Conservation (phyloP, 345 rosid genomes). For the Pugionium cornutum region DNA sequence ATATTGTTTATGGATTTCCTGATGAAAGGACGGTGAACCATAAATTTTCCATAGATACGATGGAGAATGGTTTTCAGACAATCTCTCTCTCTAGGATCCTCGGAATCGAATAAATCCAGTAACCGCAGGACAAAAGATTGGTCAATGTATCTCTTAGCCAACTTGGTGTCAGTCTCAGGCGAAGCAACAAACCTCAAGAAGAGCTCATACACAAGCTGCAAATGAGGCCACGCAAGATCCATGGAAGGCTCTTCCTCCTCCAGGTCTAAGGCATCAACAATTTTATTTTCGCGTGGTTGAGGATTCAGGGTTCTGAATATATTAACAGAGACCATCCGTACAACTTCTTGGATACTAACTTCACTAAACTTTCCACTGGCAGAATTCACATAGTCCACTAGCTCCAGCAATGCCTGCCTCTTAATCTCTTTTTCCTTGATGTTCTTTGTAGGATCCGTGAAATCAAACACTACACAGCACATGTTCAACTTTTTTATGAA, state of each 20-base stretch:
- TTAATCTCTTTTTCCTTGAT: conserved; percentile 72
- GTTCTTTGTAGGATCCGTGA: conserved; percentile 57
- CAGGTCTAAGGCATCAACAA: conserved; percentile 57
- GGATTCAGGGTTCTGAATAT: conserved; percentile 61
- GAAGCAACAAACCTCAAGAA: conserved; percentile 73
- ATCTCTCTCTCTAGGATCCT: conserved; percentile 20
- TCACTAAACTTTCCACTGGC: conserved; percentile 60
- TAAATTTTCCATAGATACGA: conserved; percentile 59
- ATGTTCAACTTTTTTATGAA: conserved; percentile 54
- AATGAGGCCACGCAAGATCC: conserved; percentile 83
- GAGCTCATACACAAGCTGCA: conserved; percentile 74
- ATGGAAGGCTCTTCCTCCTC: conserved; percentile 76
- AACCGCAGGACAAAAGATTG: conserved; percentile 61
- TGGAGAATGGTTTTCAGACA: conserved; percentile 58
- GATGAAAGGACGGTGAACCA: conserved; percentile 41
- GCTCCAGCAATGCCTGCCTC: conserved; percentile 71
- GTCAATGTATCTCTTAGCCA: conserved; percentile 69
- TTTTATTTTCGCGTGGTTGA: conserved; percentile 67
- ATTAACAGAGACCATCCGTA: conserved; percentile 64
- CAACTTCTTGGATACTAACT: conserved; percentile 54
- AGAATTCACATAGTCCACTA: conserved; percentile 64
- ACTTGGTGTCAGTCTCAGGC: conserved; percentile 69
- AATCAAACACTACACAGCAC: conserved; percentile 66
- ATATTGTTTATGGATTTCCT: conserved; percentile 69
- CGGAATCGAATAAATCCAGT: conserved; percentile 69